Evolutionary conservation across 305 asterid genomes (phyloP), one percentile per base, ranked within the genome.

Genomic region (Fraxinus angustifolia): DNA sequence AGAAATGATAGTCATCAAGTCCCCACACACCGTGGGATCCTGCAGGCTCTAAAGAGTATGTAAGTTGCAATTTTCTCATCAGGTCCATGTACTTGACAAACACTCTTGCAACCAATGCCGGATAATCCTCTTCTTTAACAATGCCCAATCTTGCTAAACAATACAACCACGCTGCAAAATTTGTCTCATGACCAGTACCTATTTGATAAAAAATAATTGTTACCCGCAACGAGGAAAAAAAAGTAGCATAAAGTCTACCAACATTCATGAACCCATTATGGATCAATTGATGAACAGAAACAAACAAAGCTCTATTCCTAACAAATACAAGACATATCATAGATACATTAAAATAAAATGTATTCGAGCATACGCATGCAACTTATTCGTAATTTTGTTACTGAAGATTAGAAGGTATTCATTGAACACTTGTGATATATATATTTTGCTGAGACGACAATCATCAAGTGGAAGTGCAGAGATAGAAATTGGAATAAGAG

Each of bases 11-110:
- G 87, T 94, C 98, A 83, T 94, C 98, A 38, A 94, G 96, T 67
- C 98, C 97, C 98, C 97, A 94, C 76, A 94, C 98, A 45, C 98
- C 97, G 33, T 94, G 98, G 79, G 98, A 94, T 35, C 97, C 97
- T 8, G 97, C 97, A 80, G 98, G 97, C 89, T 94, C 98, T 82
- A 94, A 83, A 88, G 76, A 82, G 83, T 93, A 94, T 21, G 93
- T 92, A 38, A 91, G 82, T 75, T 94, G 98, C 83, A 94, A 84
- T 80, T 92, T 93, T 81, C 98, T 88, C 98, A 94, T 92, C 78
- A 94, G 84, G 42, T 92, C 97, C 93, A 94, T 85, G 89, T 94
- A 94, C 74, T 90, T 90, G 75, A 87, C 84, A 50, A 93, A 94
- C 79, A 91, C 91, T 88, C 88, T 88, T 38, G 90, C 85, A 42